A percentile compares a stretch with the other conserved stretches of the same genome.
Conservation (phyloP, 192 early-diverging fungal genomes). For the Coemansia sp. region DNA sequence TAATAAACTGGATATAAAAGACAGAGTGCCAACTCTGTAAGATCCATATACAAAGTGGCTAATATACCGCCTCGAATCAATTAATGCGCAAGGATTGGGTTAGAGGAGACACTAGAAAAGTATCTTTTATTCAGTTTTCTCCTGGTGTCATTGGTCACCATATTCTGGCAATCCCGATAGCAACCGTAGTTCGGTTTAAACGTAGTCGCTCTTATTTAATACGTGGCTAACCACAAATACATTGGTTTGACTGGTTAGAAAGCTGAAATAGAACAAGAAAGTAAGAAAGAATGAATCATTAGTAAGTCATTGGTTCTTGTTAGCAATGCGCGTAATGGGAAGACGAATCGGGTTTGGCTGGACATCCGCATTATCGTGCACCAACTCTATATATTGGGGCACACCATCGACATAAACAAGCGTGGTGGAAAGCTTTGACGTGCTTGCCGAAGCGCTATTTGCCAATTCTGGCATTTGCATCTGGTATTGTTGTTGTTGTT, state of each 20-base stretch:
- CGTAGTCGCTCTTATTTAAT: background rate
- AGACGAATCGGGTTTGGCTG: slow-evolving; percentile 43
- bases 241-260: background rate
- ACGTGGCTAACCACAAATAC: background rate
- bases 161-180: too few relatives aligned
- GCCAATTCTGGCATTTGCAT: background rate
- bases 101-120: too few relatives aligned
- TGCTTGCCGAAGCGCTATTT: background rate
- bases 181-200: background rate
- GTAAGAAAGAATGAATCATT: background rate
- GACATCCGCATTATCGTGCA: slow-evolving; percentile 22
- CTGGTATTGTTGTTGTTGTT: background rate
- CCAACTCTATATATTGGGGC: slow-evolving; percentile 36
- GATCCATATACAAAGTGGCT: too few relatives aligned
- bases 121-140: too few relatives aligned
- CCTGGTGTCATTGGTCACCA: too few relatives aligned
- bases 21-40: too few relatives aligned
- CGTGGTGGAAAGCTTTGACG: slow-evolving; percentile 29
- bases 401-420: slow-evolving; percentile 34
- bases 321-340: slow-evolving; percentile 28
- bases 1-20: too few relatives aligned
- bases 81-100: too few relatives aligned
- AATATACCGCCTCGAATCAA: too few relatives aligned
- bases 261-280: background rate
- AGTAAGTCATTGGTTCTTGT: slow-evolving; percentile 7